Percentiles rank a stretch among this genome's conserved stretches.
These are phyloP conservation scores for Trichaptum fuscoviolaceum DNA, from an alignment of 768 basidiomycete species.

Conservation along the genomic window DNA sequence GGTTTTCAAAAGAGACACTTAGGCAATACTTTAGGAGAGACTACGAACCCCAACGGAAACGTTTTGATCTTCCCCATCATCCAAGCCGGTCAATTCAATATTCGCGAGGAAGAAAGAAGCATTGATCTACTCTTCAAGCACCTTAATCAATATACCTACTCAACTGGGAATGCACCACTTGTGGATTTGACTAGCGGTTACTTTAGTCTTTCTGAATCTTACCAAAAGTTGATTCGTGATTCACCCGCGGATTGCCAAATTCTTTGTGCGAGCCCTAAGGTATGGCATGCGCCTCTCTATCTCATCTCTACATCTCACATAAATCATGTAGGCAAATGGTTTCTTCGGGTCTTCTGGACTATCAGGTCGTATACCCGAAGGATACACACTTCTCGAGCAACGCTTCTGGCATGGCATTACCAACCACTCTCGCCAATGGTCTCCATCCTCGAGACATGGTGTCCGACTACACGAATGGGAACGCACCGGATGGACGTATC, in stretches of 20 bases:
- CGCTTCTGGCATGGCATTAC: conserved; percentile 47
- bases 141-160: conserved; percentile 23
- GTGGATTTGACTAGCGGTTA: conserved; percentile 93
- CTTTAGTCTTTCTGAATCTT: conserved; percentile 79
- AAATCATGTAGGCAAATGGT: conserved; percentile 74
- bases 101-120: conserved; percentile 78
- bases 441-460: conserved; percentile 27
- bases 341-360: conserved; percentile 88
- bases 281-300: conserved; percentile 42
- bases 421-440: conserved; percentile 14
- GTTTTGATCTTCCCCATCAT: conserved; percentile 76
- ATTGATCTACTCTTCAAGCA: conserved; percentile 55
- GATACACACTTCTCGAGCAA: conserved; percentile 84
- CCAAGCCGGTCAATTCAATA: conserved; percentile 82
- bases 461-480: conserved; percentile 86
- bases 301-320: conserved; percentile 4
- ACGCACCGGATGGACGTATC: conserved; percentile 91
- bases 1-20: conserved; percentile 51
- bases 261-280: conserved; percentile 84
- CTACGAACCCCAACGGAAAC: conserved; percentile 26
- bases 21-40: conserved; percentile 2
- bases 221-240: conserved; percentile 61
- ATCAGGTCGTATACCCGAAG: conserved; percentile 92
- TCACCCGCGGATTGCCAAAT: conserved; percentile 60
- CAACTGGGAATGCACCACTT: conserved; percentile 30